Evolutionary conservation across 441 rosid genomes (phyloP).

Genomic region (Adansonia madagascariensis): DNA sequence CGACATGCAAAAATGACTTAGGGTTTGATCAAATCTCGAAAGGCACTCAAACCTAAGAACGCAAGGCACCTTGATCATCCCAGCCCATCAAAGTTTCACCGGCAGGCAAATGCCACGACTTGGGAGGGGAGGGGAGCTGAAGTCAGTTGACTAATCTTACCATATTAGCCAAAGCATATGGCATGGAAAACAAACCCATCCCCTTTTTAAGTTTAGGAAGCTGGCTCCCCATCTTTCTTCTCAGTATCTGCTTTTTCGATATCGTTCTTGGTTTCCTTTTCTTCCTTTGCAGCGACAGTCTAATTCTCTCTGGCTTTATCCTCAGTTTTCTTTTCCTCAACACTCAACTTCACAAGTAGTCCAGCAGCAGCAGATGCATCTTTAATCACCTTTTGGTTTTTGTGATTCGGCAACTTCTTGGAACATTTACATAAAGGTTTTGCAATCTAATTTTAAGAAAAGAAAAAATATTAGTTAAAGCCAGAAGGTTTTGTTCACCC

Average conservation of each 20-base stretch:
- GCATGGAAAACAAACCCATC: slow-evolving; percentile 15
- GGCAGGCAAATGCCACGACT: slow-evolving; percentile 31
- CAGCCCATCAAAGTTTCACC: slow-evolving; percentile 34
- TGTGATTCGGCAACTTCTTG: slow-evolving; percentile 74
- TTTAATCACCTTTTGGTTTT: slow-evolving; percentile 57
- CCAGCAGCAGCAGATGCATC: slow-evolving; percentile 71
- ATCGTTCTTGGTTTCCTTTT: slow-evolving; percentile 39
- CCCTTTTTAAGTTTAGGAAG: slow-evolving; percentile 49
- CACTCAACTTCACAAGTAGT: slow-evolving; percentile 68
- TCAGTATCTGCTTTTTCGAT: slow-evolving; percentile 40
- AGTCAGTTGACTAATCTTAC: slow-evolving; percentile 23
- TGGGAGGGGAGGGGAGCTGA: slow-evolving; percentile 19
- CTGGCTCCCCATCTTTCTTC: slow-evolving; percentile 51
- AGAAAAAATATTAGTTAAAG: not conserved
- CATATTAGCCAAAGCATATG: slow-evolving; percentile 23
- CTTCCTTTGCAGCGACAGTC: slow-evolving; percentile 40
- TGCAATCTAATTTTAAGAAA: slow-evolving; percentile 58
- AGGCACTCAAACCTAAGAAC: slow-evolving; percentile 37
- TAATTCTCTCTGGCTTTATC: slow-evolving; percentile 45
- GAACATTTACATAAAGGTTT: slow-evolving; percentile 70
- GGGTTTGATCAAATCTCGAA: slow-evolving; percentile 34
- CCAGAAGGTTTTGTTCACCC: not conserved
- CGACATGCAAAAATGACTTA: slow-evolving; percentile 34
- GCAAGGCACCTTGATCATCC: slow-evolving; percentile 39
- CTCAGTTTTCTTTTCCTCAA: slow-evolving; percentile 56